Conservation (phyloP, 768 basidiomycete species). For the Hirschioporus abietinus region DNA sequence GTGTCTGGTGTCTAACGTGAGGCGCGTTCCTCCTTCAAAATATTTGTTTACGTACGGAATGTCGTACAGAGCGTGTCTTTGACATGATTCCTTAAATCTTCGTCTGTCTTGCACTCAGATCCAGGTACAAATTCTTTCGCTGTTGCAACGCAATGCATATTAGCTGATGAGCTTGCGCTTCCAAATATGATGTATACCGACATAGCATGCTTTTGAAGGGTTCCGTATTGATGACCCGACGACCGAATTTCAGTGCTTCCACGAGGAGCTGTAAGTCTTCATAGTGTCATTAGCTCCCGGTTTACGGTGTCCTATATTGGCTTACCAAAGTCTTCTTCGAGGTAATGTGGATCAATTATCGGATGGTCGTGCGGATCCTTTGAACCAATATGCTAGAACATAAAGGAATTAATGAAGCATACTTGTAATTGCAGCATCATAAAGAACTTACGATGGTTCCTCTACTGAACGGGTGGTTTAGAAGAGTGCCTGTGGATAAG, state of each 20-base stretch:
- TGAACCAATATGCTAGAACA: constrained; percentile 23
- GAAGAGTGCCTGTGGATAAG: constrained; percentile 17
- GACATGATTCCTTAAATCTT: constrained; percentile 23
- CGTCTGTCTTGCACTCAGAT: constrained; percentile 13
- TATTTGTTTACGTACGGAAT: constrained; percentile 8
- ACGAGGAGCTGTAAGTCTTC: constrained; percentile 28
- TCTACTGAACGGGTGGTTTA: constrained; percentile 20
- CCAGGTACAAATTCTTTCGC: constrained; percentile 32
- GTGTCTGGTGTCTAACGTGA: constrained; percentile 7
- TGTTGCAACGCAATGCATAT: constrained; percentile 22
- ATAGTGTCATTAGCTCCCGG: not conserved
- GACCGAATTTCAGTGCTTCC: constrained; percentile 29
- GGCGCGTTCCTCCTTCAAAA: not conserved
- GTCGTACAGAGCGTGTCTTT: constrained; percentile 8
- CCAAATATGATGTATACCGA: constrained; percentile 23
- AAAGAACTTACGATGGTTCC: constrained; percentile 17
- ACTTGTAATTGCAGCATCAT: not conserved
- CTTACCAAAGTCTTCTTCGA: constrained; percentile 36
- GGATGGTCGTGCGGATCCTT: constrained; percentile 31
- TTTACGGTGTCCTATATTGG: too few species aligned
- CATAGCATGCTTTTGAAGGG: constrained; percentile 24
- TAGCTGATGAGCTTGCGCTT: not conserved
- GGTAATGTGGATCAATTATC: constrained; percentile 36
- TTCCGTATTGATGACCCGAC: constrained; percentile 20
- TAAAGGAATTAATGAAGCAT: not conserved